These are phyloP conservation scores for Xylariaceae sp. DNA, from an alignment of 2,329 filamentous ascomycete genomes.

Conservation along the genomic window DNA sequence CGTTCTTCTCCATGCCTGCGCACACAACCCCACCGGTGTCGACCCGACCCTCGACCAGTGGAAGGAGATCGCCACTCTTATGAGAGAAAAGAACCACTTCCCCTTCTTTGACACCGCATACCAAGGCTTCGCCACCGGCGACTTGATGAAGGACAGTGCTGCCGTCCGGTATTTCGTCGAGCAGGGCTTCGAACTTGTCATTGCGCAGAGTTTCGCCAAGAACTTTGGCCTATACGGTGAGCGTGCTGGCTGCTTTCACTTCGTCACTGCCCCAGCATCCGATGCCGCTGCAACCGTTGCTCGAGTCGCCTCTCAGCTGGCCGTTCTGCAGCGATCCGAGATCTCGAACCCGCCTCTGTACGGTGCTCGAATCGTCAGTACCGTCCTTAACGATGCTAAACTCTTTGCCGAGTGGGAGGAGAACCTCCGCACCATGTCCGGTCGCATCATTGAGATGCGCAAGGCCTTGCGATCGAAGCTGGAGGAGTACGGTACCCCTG, in stretches of 20 bases:
- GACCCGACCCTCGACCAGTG: conserved; percentile 93
- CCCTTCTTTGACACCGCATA: conserved; percentile 98
- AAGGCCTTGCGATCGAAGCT: conserved; percentile 70
- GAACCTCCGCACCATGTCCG: conserved; percentile 88
- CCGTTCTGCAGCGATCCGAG: conserved; percentile 91
- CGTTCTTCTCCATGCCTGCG: conserved; percentile 89
- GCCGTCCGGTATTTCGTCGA: conserved; percentile 93
- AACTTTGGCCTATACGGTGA: conserved; percentile 97
- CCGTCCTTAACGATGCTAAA: conserved; percentile 72
- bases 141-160: conserved; percentile 77
- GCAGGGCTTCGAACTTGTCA: conserved; percentile 80
- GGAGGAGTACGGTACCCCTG: conserved; percentile 78
- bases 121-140: conserved; percentile 93
- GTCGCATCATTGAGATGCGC: conserved; percentile 90
- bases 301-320: conserved; percentile 79
- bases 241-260: conserved; percentile 93
- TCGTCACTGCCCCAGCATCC: conserved; percentile 67
- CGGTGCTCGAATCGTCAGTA: conserved; percentile 80
- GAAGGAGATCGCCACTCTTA: conserved; percentile 76
- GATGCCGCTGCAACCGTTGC: conserved; percentile 56
- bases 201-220: conserved; percentile 95
- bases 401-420: conserved; percentile 91
- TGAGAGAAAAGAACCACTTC: conserved; percentile 77
- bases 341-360: conserved; percentile 97
- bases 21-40: conserved; percentile 96